Evolutionary conservation across 176 grass and related monocot species (phyloP).

Genomic region (Saccharum spontaneum): DNA sequence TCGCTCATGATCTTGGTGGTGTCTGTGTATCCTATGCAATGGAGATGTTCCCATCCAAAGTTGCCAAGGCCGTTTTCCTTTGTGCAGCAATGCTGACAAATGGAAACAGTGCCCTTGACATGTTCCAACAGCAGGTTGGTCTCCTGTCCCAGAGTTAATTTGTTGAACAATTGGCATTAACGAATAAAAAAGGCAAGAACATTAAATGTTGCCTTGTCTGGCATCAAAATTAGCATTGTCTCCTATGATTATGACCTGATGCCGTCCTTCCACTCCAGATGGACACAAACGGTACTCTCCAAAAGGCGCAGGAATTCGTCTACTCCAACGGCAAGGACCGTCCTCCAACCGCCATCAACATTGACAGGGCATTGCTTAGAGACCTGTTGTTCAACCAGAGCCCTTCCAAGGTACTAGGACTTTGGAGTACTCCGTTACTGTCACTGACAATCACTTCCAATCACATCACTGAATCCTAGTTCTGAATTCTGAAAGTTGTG

Average conservation of each 20-base stretch:
- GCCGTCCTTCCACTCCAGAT: conserved; percentile 41
- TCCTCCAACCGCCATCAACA: conserved; percentile 74
- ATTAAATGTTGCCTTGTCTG: neutral
- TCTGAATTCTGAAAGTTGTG: neutral
- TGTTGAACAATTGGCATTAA: neutral
- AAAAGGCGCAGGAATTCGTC: conserved; percentile 75
- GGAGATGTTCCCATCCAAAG: conserved; percentile 75
- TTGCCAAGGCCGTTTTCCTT: conserved; percentile 85
- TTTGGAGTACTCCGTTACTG: neutral
- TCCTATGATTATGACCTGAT: conserved; percentile 16
- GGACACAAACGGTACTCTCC: conserved; percentile 64
- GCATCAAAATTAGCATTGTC: neutral
- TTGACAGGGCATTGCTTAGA: conserved; percentile 61
- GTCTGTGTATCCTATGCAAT: conserved; percentile 85
- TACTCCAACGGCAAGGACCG: conserved; percentile 84
- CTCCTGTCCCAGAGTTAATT: neutral
- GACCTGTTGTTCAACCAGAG: conserved; percentile 91
- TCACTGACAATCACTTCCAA: neutral
- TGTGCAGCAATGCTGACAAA: conserved; percentile 81
- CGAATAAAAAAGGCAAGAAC: neutral
- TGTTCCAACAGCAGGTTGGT: conserved; percentile 82
- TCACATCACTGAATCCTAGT: neutral
- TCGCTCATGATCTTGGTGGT: conserved; percentile 92
- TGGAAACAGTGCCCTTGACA: conserved; percentile 70
- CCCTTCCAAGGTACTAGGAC: conserved; percentile 59